Base-by-base conservation (phyloP, 768 basidiomycete genomes). In the Rossbeevera mucosa region DNA sequence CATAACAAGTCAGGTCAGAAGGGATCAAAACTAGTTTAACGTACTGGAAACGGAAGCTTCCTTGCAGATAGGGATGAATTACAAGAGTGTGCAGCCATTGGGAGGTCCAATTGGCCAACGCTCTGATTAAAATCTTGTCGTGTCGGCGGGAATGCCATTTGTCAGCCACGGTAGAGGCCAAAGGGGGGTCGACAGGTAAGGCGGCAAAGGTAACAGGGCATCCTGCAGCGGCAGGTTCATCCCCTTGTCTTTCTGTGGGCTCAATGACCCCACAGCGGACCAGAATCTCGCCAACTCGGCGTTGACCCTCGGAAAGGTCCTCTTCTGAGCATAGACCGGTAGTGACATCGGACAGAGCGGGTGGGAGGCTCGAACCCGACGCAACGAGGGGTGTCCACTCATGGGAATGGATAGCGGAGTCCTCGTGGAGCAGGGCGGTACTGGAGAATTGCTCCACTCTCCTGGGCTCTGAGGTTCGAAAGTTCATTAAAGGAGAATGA, bases 61-160 rank as follows among this genome's bases (percentile, higher is more conserved):
- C 55, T 11, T 24, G 51, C 22, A 56, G 44, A 45, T 61, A 54
- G 26, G 67, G 64, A 13, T 56, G 56, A 36, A 67, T 47, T 40
- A 63, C 57, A 33, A 69, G 54, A 21, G 31, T 52, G 36, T 65
- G 40, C 29, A 69, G 51, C 65, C 65, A 65, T 30, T 61, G 53
- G 2, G 61, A 63, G 30, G 61, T 54, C 67, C 67, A 67, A 24
- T 55, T 26, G n/a, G 62, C 52, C 50, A 66, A 47, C 22, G 58
- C 55, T 18, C 48, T 36, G 25, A 57, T 38, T 26, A 59, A 42
- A 25, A 14, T 9, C 5, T 13, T 42, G 9, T 59, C 51, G 41
- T 54, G 43, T 47, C 52, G 50, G 20, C 30, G 30, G 44, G 13
- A 36, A 11, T 24, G 24, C 11, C n/a, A 26, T 20, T 44, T 43